These are phyloP conservation scores for Triticum urartu DNA, from an alignment of 176 grass and related monocot genomes.

Conservation along the genomic window DNA sequence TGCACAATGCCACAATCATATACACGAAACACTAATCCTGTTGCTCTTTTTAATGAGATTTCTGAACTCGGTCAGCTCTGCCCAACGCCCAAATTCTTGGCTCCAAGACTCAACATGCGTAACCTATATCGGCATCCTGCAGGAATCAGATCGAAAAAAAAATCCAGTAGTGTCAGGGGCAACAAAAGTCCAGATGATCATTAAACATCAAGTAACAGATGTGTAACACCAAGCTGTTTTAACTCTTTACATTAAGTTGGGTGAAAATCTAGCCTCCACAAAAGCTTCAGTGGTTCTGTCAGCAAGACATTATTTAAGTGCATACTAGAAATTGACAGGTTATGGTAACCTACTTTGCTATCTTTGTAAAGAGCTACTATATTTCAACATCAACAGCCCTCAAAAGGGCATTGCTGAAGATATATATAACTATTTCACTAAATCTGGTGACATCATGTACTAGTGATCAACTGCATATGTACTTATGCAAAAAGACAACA, in stretches of 20 bases:
- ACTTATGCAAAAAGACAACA: background rate
- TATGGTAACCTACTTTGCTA: background rate
- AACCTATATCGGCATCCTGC: background rate
- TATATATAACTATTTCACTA: background rate
- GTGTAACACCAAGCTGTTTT: background rate
- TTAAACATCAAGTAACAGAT: background rate
- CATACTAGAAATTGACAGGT: background rate
- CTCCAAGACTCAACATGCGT: background rate
- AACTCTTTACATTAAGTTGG: background rate
- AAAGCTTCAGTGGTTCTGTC: background rate
- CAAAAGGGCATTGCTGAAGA: background rate
- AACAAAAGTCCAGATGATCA: background rate
- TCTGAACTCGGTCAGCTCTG: background rate
- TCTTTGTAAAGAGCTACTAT: background rate
- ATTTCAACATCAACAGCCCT: background rate
- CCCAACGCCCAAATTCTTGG: background rate
- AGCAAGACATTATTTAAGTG: background rate
- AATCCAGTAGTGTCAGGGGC: background rate
- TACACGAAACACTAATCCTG: background rate
- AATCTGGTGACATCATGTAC: background rate
- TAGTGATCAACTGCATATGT: background rate
- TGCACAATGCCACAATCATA: background rate
- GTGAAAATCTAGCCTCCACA: background rate
- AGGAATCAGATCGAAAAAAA: background rate
- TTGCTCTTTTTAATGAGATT: background rate